Percentiles rank a stretch among this genome's conserved stretches.
phyloP scores from a whole-genome alignment of 495 filamentous ascomycete species.

The Neurospora africana region DNA sequence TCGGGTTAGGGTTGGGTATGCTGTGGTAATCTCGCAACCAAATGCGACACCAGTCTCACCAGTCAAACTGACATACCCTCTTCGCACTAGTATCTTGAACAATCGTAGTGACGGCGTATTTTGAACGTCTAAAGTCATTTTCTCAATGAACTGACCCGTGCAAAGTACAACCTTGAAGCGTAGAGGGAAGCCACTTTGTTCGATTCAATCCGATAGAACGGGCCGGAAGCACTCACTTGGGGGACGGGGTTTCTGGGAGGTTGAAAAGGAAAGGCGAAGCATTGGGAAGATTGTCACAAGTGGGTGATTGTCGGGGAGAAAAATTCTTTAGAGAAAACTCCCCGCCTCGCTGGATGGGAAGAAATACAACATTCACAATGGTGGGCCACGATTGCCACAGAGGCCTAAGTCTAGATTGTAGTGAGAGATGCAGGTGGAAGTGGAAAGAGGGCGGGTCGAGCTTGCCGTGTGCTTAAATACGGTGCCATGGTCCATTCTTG shows the following conservation, averaged over 20 bases:
- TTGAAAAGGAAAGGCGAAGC: neutral
- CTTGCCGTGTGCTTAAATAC: too few relatives aligned
- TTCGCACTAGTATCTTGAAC: neutral
- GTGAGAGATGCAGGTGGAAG: neutral
- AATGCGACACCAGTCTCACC: neutral
- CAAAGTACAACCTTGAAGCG: neutral
- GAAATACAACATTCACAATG: neutral
- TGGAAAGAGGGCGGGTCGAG: neutral
- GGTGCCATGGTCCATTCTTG: neutral
- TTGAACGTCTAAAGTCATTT: neutral
- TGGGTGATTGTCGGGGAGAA: neutral
- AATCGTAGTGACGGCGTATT: neutral
- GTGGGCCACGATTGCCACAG: neutral
- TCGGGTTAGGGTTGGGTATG: neutral
- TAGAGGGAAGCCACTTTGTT: too few relatives aligned
- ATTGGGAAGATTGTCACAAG: neutral
- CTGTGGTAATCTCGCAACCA: neutral
- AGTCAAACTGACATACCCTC: neutral
- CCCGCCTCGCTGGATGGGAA: neutral
- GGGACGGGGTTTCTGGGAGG: neutral
- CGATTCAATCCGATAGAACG: too few relatives aligned
- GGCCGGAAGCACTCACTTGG: too few relatives aligned
- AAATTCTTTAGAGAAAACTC: neutral
- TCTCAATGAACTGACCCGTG: neutral
- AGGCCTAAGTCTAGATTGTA: neutral